A percentile compares a stretch with the other conserved stretches of the same genome.
Conservation (phyloP, 2,329 filamentous ascomycete genomes). For the Dactylonectria estremocensis region DNA sequence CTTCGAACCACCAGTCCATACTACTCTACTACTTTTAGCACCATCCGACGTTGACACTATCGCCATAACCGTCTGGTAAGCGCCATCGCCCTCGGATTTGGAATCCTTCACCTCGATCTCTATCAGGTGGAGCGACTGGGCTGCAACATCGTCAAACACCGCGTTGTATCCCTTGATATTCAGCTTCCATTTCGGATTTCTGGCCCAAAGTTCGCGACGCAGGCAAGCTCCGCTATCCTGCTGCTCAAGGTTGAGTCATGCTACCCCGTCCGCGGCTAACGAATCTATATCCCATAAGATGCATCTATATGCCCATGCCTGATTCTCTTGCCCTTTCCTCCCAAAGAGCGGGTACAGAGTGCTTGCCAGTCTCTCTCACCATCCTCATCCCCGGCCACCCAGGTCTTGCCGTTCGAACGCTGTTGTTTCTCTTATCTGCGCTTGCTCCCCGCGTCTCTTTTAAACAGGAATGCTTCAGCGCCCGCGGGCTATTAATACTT, state of each 20-base stretch:
- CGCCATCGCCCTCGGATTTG: conserved; percentile 28
- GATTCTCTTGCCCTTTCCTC: background rate
- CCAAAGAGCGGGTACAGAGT: background rate
- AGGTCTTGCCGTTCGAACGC: background rate
- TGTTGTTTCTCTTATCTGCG: background rate
- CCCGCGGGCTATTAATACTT: too few relatives aligned
- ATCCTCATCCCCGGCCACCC: background rate
- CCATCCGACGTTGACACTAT: too few relatives aligned
- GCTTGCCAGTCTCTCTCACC: background rate
- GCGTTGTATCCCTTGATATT: conserved; percentile 35
- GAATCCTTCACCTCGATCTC: conserved; percentile 40
- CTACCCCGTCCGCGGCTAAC: too few relatives aligned
- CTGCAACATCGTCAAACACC: conserved; percentile 40
- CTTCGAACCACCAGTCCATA: too few relatives aligned
- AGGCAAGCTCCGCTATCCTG: too few relatives aligned
- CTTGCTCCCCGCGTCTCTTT: background rate
- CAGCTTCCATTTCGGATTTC: conserved; percentile 41
- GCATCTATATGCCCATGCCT: too few relatives aligned
- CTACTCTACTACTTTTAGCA: too few relatives aligned
- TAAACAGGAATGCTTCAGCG: background rate
- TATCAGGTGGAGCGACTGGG: conserved; percentile 35
- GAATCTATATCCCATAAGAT: too few relatives aligned
- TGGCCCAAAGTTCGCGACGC: too few relatives aligned
- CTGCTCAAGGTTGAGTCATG: too few relatives aligned
- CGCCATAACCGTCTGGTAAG: conserved; percentile 24